Evolutionary conservation across 139 green algal species (phyloP).

Genomic region (Edaphochlamys debaryana): DNA sequence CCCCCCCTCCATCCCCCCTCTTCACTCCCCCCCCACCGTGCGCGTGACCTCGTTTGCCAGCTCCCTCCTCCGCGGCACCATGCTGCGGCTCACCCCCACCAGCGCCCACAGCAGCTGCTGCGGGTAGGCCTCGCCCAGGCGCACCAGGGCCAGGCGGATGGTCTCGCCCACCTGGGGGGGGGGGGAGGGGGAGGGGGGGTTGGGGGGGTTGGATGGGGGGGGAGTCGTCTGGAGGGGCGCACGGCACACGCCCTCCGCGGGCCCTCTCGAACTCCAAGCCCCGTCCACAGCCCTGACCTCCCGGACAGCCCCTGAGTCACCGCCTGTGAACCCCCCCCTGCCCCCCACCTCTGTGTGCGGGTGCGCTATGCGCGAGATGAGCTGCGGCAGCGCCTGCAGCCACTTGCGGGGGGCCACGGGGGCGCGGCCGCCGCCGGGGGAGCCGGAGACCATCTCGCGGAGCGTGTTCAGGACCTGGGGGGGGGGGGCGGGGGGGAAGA

Average conservation of each 20-base stretch:
- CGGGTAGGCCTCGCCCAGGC: slow-evolving; percentile 57
- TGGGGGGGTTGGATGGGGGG: no score
- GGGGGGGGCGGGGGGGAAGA: no score
- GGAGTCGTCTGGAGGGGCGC: no score
- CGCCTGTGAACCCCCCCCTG: slow-evolving; percentile 20
- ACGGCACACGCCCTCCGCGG: no score
- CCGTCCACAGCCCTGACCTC: no score
- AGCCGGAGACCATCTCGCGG: no score
- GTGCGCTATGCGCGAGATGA: slow-evolving; percentile 93
- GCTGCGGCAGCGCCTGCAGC: slow-evolving; percentile 91
- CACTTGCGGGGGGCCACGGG: slow-evolving; percentile 80
- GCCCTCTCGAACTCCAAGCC: no score
- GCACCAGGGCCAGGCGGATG: slow-evolving; percentile 43
- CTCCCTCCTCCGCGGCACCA: slow-evolving; percentile 58
- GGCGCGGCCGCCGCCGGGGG: no score
- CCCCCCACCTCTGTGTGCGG: slow-evolving; percentile 74
- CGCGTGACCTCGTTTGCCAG: slow-evolving; percentile 48
- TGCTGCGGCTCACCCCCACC: slow-evolving; percentile 70
- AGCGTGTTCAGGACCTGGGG: no score
- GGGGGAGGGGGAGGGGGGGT: no score
- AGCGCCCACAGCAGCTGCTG: slow-evolving; percentile 88
- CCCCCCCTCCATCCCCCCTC: no score
- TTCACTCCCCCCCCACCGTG: no score
- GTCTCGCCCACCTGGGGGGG: slow-evolving; percentile 17
- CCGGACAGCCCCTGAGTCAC: neutral